Base-by-base conservation (phyloP, 140 eudicot genomes). In the Oenanthe javanica region DNA sequence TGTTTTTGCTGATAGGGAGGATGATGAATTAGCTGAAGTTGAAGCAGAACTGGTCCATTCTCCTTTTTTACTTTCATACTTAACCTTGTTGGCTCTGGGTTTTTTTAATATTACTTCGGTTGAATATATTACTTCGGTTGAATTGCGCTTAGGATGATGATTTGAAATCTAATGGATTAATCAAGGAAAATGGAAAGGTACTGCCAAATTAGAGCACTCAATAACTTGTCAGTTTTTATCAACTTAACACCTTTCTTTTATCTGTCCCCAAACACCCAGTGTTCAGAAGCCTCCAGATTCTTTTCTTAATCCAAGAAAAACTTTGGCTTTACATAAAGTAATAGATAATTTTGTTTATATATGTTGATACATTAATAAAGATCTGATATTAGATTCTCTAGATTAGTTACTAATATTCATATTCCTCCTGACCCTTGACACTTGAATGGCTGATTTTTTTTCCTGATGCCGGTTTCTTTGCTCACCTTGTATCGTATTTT, bases 11-110 rank as follows among this genome's bases (percentile, higher is more conserved):
- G 52, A 82, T 85, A 90, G 95, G 92, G 99, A 90, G 38, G 88
- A 89, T 46, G 97, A 89, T 69, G 98, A 93, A 77, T 83, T 94
- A 69, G 98, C 85, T 84, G 99, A 94, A 89, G 95, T 94, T 83
- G 99, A 94, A 83, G 93, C 91, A 66, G 87, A 94, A 82, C 81
- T 94, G 97, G 97, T 94, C 71, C 13, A 91, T 85, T 49, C 78
- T 51, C 57, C 72, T 75, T 23, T 82, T 31, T 75, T 25, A 64
- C 77, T 51, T 13, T 45, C 36, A 50, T 23, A 27, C 59, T 84
- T 75, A 45, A 48, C 48, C 2, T 13, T 49, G 42, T 72, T 51
- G 11, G 21, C 50, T 50, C n/a, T 77, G 67, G 75, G 54, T 48
- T 54, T 77, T 70, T 18, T 72, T 77, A 46, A 61, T 21, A 54